These are phyloP conservation scores for Fusarium sp. DNA, from an alignment of 2,329 filamentous ascomycete species.

Conservation along the genomic window DNA sequence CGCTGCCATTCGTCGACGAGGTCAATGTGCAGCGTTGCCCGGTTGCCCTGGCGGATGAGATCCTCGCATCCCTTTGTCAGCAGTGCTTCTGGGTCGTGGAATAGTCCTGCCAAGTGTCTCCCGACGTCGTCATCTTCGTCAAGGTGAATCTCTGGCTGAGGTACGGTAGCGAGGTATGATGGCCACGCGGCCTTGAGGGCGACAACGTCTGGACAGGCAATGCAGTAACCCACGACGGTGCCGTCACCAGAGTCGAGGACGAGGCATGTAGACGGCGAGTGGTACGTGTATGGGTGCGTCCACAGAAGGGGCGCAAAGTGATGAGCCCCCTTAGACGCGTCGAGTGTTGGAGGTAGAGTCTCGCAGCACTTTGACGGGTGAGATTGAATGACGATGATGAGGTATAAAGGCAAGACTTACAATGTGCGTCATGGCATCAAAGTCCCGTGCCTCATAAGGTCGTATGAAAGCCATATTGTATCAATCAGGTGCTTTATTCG, in stretches of 20 bases:
- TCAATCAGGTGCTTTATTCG: background rate
- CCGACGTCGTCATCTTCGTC: constrained; percentile 41
- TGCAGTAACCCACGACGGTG: constrained; percentile 61
- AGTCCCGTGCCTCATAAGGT: constrained; percentile 53
- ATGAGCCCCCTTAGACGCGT: constrained; percentile 47
- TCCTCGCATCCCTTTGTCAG: constrained; percentile 52
- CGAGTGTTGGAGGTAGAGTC: constrained; percentile 59
- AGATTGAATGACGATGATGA: background rate
- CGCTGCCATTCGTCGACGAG: constrained; percentile 56
- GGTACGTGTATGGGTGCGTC: constrained; percentile 62
- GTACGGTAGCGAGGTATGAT: constrained; percentile 52
- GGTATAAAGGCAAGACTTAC: constrained; percentile 44
- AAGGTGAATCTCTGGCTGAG: constrained; percentile 47
- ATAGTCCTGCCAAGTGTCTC: constrained; percentile 54
- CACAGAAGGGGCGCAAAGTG: constrained; percentile 61
- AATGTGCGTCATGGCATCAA: constrained; percentile 55
- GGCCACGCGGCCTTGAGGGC: constrained; percentile 53
- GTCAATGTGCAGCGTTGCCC: constrained; percentile 63
- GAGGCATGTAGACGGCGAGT: constrained; percentile 58
- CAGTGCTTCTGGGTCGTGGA: constrained; percentile 55
- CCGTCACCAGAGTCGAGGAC: constrained; percentile 62
- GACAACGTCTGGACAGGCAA: constrained; percentile 58
- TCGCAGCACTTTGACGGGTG: constrained; percentile 55
- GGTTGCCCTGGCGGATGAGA: constrained; percentile 47
- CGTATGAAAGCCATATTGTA: constrained; percentile 59